Percentiles rank a stretch among this genome's conserved stretches.
Conservation (phyloP, 1,284 basidiomycete species). For the Inonotus hispidus region DNA sequence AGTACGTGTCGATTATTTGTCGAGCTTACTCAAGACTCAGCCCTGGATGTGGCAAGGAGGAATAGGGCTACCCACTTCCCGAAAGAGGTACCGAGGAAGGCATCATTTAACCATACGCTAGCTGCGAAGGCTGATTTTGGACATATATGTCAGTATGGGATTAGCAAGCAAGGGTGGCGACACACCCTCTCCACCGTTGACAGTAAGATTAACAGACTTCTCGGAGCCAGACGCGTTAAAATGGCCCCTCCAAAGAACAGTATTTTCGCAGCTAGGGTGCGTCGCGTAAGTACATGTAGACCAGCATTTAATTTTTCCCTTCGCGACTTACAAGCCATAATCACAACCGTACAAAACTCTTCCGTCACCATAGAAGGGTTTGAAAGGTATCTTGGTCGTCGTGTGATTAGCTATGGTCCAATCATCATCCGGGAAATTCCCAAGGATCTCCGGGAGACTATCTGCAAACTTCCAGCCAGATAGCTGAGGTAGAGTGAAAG, state of each 20-base stretch:
- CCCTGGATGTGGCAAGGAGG: not conserved
- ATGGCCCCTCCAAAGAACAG: constrained; percentile 75
- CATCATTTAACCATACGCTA: constrained; percentile 71
- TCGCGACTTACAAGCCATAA: constrained; percentile 66
- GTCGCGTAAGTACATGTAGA: not conserved
- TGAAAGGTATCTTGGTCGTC: constrained; percentile 62
- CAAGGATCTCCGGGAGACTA: constrained; percentile 62
- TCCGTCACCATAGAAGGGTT: constrained; percentile 67
- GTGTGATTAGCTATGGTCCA: constrained; percentile 68
- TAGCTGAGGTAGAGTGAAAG: constrained; percentile 12
- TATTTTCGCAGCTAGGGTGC: constrained; percentile 65
- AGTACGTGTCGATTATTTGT: constrained; percentile 53
- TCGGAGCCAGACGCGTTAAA: constrained; percentile 57
- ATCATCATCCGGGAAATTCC: constrained; percentile 48
- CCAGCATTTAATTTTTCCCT: not conserved
- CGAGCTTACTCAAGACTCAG: constrained; percentile 37
- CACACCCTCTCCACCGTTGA: constrained; percentile 73
- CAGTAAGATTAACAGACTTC: constrained; percentile 61
- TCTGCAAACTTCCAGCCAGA: constrained; percentile 65
- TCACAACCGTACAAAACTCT: constrained; percentile 74
- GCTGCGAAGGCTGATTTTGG: constrained; percentile 59
- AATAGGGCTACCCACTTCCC: constrained; percentile 48
- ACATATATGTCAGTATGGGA: not conserved
- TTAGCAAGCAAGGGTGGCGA: not conserved
- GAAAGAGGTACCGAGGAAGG: constrained; percentile 65